A percentile compares a stretch with the other conserved stretches of the same genome.
Conservation (phyloP, 2,329 filamentous ascomycete genomes). For the Hypoxylon rubiginosum region DNA sequence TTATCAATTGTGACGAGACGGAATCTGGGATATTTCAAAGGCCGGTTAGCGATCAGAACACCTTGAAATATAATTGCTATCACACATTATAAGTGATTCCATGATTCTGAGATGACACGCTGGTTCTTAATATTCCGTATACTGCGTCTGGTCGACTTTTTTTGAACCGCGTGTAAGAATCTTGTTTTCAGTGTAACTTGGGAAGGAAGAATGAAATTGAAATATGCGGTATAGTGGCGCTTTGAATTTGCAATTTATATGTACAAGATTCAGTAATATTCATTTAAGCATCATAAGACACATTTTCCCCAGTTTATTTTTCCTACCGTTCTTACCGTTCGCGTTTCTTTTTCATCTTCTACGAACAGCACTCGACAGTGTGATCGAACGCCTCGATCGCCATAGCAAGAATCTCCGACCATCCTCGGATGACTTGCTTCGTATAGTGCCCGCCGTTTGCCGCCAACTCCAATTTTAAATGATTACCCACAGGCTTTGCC, state of each 20-base stretch:
- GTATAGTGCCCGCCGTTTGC: slow-evolving; percentile 11
- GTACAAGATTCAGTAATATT: too few species aligned
- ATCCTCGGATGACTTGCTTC: background rate
- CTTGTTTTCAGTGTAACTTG: too few species aligned
- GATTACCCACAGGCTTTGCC: too few species aligned
- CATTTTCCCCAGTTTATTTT: too few species aligned
- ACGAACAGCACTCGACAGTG: background rate
- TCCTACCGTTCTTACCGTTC: too few species aligned
- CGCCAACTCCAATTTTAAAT: too few species aligned
- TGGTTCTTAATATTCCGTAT: background rate
- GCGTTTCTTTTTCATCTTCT: background rate
- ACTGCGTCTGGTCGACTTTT: background rate
- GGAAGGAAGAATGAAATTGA: too few species aligned
- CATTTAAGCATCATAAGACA: too few species aligned
- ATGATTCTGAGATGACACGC: background rate
- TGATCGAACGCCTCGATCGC: slow-evolving; percentile 8
- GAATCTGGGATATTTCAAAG: slow-evolving; percentile 19
- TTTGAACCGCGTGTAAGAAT: background rate
- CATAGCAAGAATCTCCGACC: slow-evolving; percentile 8
- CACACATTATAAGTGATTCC: background rate
- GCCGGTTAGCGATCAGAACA: slow-evolving; percentile 3
- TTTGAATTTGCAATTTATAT: too few species aligned
- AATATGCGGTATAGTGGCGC: too few species aligned
- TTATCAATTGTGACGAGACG: slow-evolving; percentile 1
- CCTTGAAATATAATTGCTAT: slow-evolving; percentile 9